Evolutionary conservation across 345 rosid genomes (phyloP), one percentile per base, ranked within the genome.

Genomic region (Eucalyptus victrix): DNA sequence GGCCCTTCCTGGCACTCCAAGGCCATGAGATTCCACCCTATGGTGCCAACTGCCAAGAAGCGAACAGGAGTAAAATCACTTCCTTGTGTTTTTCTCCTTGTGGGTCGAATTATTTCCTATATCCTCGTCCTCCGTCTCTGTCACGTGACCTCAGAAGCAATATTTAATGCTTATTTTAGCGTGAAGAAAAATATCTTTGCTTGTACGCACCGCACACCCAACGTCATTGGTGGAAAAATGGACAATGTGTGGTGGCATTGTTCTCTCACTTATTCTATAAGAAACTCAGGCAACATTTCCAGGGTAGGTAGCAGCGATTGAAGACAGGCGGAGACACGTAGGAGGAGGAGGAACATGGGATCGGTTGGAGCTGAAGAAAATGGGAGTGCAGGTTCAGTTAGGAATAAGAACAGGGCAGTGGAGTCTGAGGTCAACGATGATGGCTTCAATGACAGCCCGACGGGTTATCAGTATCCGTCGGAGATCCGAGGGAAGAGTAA

Each of bases 371-470:
- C 90, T 89, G 96, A 89, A 85, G 96, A 92, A 90, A 92, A 95
- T 87, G 93, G 92, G 88, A 93, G 90, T 69, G 92, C 89, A 42
- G 93, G 92, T 40, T 87, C 95, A 44, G 49, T 94, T 89, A 95
- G 96, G 91, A 96, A 93, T 89, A 96, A 94, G 94, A 96, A 97
- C 89, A 92, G 88, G 93, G 92, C 97, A 56, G 95, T 95, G 97
- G 96, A 93, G 89, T 93, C 96, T 51, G 94, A 95, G 80, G 54
- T 90, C 47, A 92, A 90, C 51, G 88, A 60, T 85, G 72, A 85
- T 26, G 91, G 32, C 24, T 47, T 91, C 95, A 83, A 80, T 60
- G 93, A 87, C 42, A 94, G 93, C 32, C 81, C 49, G 58, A 53
- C 58, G 44, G 88, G 62, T 67, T 86, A 90, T 89, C 92, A 88